These are phyloP conservation scores for Solanum pennellii DNA, from an alignment of 257 asterid genomes.

Conservation along the genomic window DNA sequence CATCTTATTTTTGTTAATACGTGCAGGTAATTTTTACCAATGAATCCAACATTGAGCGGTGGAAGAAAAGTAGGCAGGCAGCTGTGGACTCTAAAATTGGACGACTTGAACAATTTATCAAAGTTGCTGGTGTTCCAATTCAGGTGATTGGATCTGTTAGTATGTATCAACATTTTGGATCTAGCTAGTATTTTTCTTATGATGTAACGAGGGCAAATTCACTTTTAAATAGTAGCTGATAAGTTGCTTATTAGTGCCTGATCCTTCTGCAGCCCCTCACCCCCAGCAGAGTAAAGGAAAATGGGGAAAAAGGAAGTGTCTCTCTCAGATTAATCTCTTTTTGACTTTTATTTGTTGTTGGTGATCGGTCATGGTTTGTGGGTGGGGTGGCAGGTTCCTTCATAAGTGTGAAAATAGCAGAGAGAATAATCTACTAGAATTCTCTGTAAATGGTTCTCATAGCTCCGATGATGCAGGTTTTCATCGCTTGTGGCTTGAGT, in stretches of 20 bases:
- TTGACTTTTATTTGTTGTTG: not conserved
- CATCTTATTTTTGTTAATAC: not conserved
- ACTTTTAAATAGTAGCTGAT: not conserved
- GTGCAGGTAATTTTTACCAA: conserved; percentile 84
- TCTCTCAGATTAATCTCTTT: not conserved
- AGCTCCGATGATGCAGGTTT: conserved; percentile 44
- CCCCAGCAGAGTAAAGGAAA: not conserved
- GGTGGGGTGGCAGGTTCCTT: not conserved
- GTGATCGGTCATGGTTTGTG: not conserved
- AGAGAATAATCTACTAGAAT: not conserved
- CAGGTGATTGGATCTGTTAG: conserved; percentile 49
- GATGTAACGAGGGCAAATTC: not conserved
- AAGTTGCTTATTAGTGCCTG: not conserved
- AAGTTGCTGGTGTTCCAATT: conserved; percentile 72
- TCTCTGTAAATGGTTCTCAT: not conserved
- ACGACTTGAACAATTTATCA: conserved; percentile 68
- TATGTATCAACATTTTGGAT: not conserved
- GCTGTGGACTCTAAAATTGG: conserved; percentile 97
- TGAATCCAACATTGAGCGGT: conserved; percentile 88
- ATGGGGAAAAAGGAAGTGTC: not conserved
- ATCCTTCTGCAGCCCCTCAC: not conserved
- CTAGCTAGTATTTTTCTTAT: not conserved
- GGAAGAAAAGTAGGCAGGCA: conserved; percentile 91
- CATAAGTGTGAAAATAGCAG: not conserved
- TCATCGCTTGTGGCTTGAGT: conserved; percentile 82